phyloP scores from a whole-genome alignment of 2,329 filamentous ascomycete species.

The Zymoseptoria brevis region DNA sequence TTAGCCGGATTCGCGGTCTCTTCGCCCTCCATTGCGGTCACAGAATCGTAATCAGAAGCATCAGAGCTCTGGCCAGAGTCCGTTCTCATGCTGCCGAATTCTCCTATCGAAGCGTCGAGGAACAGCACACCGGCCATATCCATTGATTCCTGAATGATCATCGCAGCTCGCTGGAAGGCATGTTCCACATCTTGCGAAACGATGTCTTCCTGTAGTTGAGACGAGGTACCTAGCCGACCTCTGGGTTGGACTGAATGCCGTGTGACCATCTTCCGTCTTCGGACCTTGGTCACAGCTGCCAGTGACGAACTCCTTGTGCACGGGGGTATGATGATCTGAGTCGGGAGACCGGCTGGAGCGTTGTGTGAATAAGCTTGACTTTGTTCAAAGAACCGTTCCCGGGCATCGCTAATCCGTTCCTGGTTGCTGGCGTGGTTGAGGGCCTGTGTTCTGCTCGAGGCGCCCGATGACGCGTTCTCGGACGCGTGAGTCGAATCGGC shows the following conservation, averaged over 20 bases:
- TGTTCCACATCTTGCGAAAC: conserved; percentile 1
- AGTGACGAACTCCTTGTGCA: not conserved
- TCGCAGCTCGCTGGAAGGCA: conserved; percentile 8
- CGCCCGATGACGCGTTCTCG: not conserved
- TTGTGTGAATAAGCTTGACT: not conserved
- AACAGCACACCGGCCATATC: conserved; percentile 40
- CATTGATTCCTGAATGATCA: conserved; percentile 24
- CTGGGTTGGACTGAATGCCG: not conserved
- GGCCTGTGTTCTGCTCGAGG: conserved; percentile 3
- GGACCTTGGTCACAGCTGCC: not conserved
- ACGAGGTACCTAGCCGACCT: not conserved
- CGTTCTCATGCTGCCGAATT: conserved; percentile 12
- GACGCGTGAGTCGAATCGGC: not conserved
- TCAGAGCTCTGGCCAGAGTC: not conserved
- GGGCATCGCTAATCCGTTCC: conserved; percentile 3
- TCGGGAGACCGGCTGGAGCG: no score
- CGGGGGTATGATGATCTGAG: not conserved
- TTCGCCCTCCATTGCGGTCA: not conserved
- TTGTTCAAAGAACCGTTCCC: not conserved
- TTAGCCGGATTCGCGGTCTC: not conserved
- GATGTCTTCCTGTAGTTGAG: conserved; percentile 4
- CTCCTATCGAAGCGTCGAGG: conserved; percentile 25
- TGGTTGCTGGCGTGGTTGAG: conserved; percentile 5
- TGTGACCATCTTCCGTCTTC: not conserved
- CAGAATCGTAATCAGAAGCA: not conserved